Evolutionary conservation across 176 grass and related monocot species (phyloP).

Genomic region (Eragrostis curvula): DNA sequence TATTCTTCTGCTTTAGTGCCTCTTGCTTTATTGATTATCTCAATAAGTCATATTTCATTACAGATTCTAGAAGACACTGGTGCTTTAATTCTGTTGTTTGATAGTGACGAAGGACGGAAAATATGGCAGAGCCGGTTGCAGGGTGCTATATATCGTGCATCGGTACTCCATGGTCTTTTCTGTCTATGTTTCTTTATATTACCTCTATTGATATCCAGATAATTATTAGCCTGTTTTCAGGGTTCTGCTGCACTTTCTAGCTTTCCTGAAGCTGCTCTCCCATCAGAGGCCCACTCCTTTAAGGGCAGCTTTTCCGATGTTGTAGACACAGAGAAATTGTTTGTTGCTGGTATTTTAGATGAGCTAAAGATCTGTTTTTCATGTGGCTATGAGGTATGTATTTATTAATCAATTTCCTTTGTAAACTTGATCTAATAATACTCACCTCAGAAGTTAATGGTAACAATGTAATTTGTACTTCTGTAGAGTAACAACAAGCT

Average conservation of each 20-base stretch:
- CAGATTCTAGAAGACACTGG: slow-evolving; percentile 88
- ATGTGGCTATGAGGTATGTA: slow-evolving; percentile 83
- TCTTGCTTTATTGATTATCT: slow-evolving; percentile 24
- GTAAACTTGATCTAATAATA: slow-evolving; percentile 33
- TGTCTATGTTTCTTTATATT: slow-evolving; percentile 14
- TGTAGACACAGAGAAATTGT: slow-evolving; percentile 77
- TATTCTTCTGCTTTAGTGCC: slow-evolving; percentile 2
- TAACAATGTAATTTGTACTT: slow-evolving; percentile 33
- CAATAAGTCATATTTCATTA: slow-evolving; percentile 37
- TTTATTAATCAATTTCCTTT: slow-evolving; percentile 27
- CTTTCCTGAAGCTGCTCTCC: slow-evolving; percentile 61
- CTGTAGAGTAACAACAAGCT: slow-evolving; percentile 67
- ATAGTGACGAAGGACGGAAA: slow-evolving; percentile 65
- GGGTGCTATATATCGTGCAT: slow-evolving; percentile 96
- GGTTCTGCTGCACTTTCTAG: slow-evolving; percentile 66
- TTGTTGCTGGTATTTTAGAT: slow-evolving; percentile 92
- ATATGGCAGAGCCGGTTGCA: slow-evolving; percentile 91
- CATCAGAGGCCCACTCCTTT: slow-evolving; percentile 51
- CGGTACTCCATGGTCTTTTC: slow-evolving; percentile 56
- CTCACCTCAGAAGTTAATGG: neutral
- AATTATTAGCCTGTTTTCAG: slow-evolving; percentile 52
- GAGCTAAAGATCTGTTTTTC: slow-evolving; percentile 88
- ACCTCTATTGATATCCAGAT: slow-evolving; percentile 31
- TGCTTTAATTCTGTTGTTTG: slow-evolving; percentile 86
- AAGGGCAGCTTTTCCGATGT: slow-evolving; percentile 55